A percentile compares a stretch with the other conserved stretches of the same genome.
phyloP scores from a whole-genome alignment of 805 yeast species.

The Saccharomycopsis sp. region DNA sequence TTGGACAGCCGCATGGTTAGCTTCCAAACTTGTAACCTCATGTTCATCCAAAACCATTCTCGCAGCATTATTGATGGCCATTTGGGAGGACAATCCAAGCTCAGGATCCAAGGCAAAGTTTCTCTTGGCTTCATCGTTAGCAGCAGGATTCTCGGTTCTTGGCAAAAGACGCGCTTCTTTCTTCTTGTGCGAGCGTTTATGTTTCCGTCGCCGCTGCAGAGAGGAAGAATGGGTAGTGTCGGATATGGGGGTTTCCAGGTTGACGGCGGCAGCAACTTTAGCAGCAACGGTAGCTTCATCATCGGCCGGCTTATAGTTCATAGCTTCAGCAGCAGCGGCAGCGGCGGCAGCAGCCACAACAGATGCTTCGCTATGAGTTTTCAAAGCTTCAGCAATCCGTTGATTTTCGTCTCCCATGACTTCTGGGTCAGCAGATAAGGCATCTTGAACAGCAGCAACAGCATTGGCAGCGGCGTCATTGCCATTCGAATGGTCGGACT shows the following conservation, averaged over 20 bases:
- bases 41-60: no score
- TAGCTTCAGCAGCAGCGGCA: no score
- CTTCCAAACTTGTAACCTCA: no score
- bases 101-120: conserved; percentile 23
- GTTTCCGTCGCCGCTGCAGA: conserved; percentile 42
- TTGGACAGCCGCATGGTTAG: background rate
- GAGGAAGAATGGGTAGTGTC: conserved; percentile 45
- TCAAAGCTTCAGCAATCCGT: background rate
- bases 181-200: conserved; percentile 9
- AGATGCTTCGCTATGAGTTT: conserved; percentile 4
- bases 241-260: conserved; percentile 61
- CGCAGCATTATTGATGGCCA: background rate
- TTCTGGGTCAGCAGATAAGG: conserved; percentile 17
- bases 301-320: conserved; percentile 9
- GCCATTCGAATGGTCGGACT: no score
- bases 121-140: conserved; percentile 3
- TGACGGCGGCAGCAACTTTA: conserved; percentile 21
- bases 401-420: conserved; percentile 12
- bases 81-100: conserved; percentile 8
- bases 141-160: background rate
- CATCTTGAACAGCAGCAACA: conserved; percentile 6
- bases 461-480: conserved; percentile 9
- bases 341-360: conserved; percentile 1
- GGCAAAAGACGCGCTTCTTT: conserved; percentile 1
- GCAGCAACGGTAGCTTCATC: conserved; percentile 24